A percentile compares a stretch with the other conserved stretches of the same genome.
These are phyloP conservation scores for Pichia inconspicua DNA, from an alignment of 1,139 yeast genomes.

Conservation along the genomic window DNA sequence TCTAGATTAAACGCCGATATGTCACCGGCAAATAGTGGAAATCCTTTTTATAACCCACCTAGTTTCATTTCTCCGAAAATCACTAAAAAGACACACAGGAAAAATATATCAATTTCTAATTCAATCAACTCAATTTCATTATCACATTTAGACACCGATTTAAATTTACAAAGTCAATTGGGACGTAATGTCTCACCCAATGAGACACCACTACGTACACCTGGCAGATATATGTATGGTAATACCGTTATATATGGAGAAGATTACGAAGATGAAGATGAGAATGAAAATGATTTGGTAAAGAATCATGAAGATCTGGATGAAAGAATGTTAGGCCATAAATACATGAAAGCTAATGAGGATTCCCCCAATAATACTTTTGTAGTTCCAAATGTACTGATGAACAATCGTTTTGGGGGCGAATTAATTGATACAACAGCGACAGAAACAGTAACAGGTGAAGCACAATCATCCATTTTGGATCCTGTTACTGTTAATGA, in stretches of 20 bases:
- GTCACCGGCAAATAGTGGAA: slow-evolving; percentile 27
- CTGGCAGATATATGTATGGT: slow-evolving; percentile 13
- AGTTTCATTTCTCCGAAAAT: slow-evolving; percentile 36
- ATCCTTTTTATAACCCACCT: slow-evolving; percentile 44
- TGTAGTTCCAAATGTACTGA: slow-evolving; percentile 21
- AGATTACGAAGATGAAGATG: slow-evolving; percentile 1
- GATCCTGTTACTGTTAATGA: slow-evolving; percentile 3
- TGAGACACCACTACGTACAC: slow-evolving; percentile 24
- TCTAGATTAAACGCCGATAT: slow-evolving; percentile 30
- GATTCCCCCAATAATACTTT: slow-evolving; percentile 9
- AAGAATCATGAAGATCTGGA: slow-evolving; percentile 1
- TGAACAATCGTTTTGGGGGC: slow-evolving; percentile 24
- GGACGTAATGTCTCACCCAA: slow-evolving; percentile 19
- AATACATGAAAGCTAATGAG: background rate
- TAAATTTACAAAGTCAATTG: slow-evolving; percentile 19
- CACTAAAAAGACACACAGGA: slow-evolving; percentile 22
- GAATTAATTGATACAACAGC: slow-evolving; percentile 16
- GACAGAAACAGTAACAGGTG: background rate
- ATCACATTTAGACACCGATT: slow-evolving; percentile 26
- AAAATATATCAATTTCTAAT: slow-evolving; percentile 25
- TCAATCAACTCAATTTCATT: slow-evolving; percentile 23
- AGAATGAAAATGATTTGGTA: slow-evolving; percentile 9
- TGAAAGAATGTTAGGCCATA: background rate
- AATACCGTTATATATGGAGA: slow-evolving; percentile 8
- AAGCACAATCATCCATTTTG: slow-evolving; percentile 4